Conservation (phyloP, 2,329 filamentous ascomycete species). For the Colletotrichum abscissum region DNA sequence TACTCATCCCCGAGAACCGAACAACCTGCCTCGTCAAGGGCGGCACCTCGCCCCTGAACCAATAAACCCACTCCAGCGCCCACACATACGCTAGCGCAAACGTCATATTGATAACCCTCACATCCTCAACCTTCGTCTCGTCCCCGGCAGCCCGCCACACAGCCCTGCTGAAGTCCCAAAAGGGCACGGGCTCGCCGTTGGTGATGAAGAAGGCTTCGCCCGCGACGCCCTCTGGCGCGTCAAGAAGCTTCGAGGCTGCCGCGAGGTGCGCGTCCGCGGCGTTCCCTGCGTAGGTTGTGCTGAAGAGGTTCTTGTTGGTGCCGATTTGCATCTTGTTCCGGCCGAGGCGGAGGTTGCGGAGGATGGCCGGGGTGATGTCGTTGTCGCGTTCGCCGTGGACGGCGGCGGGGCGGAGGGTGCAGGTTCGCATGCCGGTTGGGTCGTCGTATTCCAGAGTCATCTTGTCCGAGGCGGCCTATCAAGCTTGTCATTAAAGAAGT, state of each 20-base stretch:
- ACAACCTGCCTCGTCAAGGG: constrained; percentile 42
- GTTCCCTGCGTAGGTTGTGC: constrained; percentile 75
- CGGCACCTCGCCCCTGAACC: constrained; percentile 41
- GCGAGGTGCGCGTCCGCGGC: constrained; percentile 72
- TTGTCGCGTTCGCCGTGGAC: constrained; percentile 54
- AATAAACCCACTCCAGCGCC: constrained; percentile 41
- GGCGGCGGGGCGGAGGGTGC: constrained; percentile 30
- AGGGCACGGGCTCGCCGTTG: constrained; percentile 70
- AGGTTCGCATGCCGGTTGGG: constrained; percentile 31
- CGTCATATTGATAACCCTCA: constrained; percentile 8
- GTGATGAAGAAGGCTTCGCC: constrained; percentile 75
- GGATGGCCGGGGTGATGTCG: constrained; percentile 65
- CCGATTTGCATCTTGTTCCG: constrained; percentile 72
- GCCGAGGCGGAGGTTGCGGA: constrained; percentile 63
- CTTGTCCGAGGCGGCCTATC: constrained; percentile 29
- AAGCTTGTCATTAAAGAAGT: not conserved
- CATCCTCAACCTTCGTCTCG: constrained; percentile 14
- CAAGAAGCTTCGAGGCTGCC: constrained; percentile 66
- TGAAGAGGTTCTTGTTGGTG: constrained; percentile 70
- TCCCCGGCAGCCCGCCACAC: constrained; percentile 56
- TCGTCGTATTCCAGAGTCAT: constrained; percentile 32
- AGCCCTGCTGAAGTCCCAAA: constrained; percentile 70
- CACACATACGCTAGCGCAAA: constrained; percentile 27
- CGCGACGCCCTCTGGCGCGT: constrained; percentile 56
- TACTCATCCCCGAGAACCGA: constrained; percentile 42